A percentile compares a stretch with the other conserved stretches of the same genome.
These are phyloP conservation scores for Hymenotorrendiella dingleyae DNA, from an alignment of 2,329 filamentous ascomycete genomes.

Conservation along the genomic window DNA sequence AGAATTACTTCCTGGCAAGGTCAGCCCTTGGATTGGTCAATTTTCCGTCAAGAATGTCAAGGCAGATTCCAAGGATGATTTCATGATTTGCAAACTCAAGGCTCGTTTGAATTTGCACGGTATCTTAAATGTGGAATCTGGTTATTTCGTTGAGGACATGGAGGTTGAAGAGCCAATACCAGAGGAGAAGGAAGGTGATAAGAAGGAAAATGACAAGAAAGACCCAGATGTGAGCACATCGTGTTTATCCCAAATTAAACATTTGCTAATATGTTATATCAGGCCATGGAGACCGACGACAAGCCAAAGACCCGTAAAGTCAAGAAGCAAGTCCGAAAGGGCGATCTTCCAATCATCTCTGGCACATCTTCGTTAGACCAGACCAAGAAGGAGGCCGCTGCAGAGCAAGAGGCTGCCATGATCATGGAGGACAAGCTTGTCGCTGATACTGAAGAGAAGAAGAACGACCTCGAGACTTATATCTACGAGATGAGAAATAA, in stretches of 20 bases:
- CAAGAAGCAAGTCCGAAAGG: constrained; percentile 99
- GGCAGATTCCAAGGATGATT: constrained; percentile 87
- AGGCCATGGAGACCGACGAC: constrained; percentile 77
- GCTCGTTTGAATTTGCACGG: constrained; percentile 94
- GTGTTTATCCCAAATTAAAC: background rate
- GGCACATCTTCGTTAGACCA: constrained; percentile 77
- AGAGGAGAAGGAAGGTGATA: constrained; percentile 53
- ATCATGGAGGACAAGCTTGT: constrained; percentile 98
- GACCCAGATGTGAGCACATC: constrained; percentile 62
- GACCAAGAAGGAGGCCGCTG: constrained; percentile 55
- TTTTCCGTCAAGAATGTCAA: constrained; percentile 98
- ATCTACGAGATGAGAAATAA: constrained; percentile 97
- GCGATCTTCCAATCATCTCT: constrained; percentile 80
- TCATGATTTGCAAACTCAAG: constrained; percentile 99
- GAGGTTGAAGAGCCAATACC: constrained; percentile 92
- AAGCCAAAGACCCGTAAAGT: constrained; percentile 87
- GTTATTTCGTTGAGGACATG: constrained; percentile 96
- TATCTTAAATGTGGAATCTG: constrained; percentile 90
- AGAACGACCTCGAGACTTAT: constrained; percentile 97
- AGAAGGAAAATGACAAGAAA: constrained; percentile 49
- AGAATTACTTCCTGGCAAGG: constrained; percentile 79
- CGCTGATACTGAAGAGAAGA: constrained; percentile 97
- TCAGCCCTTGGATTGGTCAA: constrained; percentile 90
- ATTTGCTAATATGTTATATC: no score
- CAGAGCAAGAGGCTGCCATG: constrained; percentile 85